Conservation (phyloP, 1,139 yeast species). For the Pichia inconspicua region DNA sequence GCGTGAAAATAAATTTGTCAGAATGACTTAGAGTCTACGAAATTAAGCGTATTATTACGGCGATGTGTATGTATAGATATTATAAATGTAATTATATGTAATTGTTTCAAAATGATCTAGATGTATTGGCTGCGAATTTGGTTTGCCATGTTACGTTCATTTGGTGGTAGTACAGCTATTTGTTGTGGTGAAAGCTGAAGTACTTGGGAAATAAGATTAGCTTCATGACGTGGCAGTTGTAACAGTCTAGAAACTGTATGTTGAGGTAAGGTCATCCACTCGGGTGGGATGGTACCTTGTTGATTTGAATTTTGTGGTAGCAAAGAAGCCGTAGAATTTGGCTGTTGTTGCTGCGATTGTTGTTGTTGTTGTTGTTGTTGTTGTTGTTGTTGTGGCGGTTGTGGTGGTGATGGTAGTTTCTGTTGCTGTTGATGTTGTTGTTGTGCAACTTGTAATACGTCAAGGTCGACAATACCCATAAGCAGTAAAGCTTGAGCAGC, state of each 20-base stretch:
- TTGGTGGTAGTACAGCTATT: conserved; percentile 47
- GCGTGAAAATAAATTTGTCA: too few species aligned
- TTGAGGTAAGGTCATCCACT: conserved; percentile 46
- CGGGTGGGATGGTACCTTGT: conserved; percentile 23
- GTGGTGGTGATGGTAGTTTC: conserved; percentile 13
- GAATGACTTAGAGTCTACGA: too few species aligned
- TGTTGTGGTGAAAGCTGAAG: conserved; percentile 51
- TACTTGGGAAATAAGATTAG: conserved; percentile 58
- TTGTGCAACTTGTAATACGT: conserved; percentile 45
- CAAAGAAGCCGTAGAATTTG: conserved; percentile 1
- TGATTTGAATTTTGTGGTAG: neutral
- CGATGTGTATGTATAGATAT: neutral
- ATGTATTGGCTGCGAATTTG: conserved; percentile 52
- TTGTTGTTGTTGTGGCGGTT: conserved; percentile 21
- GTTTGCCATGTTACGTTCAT: conserved; percentile 54
- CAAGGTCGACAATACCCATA: conserved; percentile 67
- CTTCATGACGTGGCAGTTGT: conserved; percentile 47
- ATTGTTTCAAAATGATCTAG: conserved; percentile 7
- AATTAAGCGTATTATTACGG: neutral
- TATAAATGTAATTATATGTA: too few species aligned
- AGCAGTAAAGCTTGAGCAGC: conserved; percentile 67
- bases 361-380: conserved; percentile 1
- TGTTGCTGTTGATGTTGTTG: conserved; percentile 6
- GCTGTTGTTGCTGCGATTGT: conserved; percentile 11
- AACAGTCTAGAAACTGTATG: conserved; percentile 42